Evolutionary conservation across 345 rosid genomes (phyloP).

Genomic region (Moricandia moricandioides): DNA sequence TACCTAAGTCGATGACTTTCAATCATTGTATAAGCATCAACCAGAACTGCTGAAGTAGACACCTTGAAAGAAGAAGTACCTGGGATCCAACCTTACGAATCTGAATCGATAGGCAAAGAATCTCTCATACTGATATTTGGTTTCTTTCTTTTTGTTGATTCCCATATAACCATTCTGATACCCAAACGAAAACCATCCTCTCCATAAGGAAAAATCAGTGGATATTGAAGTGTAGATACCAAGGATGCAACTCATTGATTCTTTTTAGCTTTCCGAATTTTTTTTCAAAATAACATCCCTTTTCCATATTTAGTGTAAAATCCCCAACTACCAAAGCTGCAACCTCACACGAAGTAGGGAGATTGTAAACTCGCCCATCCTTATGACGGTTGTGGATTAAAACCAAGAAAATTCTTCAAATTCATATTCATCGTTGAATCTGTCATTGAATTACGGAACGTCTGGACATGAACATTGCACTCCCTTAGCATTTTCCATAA

Average conservation of each 20-base stretch:
- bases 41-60: background rate
- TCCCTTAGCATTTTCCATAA: background rate
- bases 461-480: background rate
- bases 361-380: background rate
- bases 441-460: background rate
- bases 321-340: background rate
- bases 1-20: background rate
- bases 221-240: too few species aligned
- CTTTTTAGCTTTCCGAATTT: background rate
- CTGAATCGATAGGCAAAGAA: too few species aligned
- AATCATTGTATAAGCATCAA: background rate
- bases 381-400: background rate
- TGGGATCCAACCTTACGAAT: too few species aligned
- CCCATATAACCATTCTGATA: too few species aligned
- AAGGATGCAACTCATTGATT: too few species aligned
- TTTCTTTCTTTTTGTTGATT: too few species aligned
- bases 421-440: background rate
- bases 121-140: too few species aligned
- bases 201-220: too few species aligned
- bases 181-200: too few species aligned
- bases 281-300: background rate
- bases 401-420: background rate
- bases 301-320: background rate
- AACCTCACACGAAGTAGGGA: background rate
- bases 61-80: background rate